phyloP scores from a whole-genome alignment of 768 basidiomycete species.

The Galerina sulciceps region DNA sequence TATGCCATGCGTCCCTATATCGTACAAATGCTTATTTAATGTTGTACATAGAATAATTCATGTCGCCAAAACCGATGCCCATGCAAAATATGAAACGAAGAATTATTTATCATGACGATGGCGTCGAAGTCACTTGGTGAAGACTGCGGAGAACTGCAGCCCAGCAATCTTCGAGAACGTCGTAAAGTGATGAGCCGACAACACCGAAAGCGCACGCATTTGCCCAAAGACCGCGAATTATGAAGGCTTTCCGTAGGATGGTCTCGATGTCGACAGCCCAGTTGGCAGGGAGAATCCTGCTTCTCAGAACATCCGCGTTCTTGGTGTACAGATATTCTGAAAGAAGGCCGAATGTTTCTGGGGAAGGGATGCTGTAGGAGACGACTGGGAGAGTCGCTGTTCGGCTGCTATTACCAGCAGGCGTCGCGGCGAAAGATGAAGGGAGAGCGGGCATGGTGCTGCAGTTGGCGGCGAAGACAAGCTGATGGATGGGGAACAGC shows the following conservation, averaged over 20 bases:
- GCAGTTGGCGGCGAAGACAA: constrained; percentile 22
- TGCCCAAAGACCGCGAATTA: constrained; percentile 19
- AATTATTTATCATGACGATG: not conserved
- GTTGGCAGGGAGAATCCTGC: constrained; percentile 4
- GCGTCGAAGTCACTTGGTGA: not conserved
- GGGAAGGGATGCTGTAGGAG: constrained; percentile 13
- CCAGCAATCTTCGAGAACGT: constrained; percentile 18
- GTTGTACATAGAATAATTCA: constrained; percentile 12
- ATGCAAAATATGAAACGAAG: not conserved
- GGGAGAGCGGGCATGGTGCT: constrained; percentile 15
- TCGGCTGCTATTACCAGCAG: not conserved
- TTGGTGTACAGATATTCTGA: constrained; percentile 12
- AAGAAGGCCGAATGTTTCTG: constrained; percentile 13
- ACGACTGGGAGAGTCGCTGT: constrained; percentile 20
- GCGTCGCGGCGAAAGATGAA: constrained; percentile 2
- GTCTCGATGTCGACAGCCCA: constrained; percentile 8
- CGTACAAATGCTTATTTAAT: constrained; percentile 21
- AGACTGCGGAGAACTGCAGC: constrained; percentile 3
- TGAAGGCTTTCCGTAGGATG: constrained; percentile 4
- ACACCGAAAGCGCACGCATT: constrained; percentile 20
- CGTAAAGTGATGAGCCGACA: constrained; percentile 11
- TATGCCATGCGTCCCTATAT: not conserved
- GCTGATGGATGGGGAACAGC: constrained; percentile 19
- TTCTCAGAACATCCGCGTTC: constrained; percentile 3
- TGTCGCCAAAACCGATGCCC: not conserved